Conservation (phyloP, 2,329 filamentous ascomycete species). For the Ceratocystis variospora region DNA sequence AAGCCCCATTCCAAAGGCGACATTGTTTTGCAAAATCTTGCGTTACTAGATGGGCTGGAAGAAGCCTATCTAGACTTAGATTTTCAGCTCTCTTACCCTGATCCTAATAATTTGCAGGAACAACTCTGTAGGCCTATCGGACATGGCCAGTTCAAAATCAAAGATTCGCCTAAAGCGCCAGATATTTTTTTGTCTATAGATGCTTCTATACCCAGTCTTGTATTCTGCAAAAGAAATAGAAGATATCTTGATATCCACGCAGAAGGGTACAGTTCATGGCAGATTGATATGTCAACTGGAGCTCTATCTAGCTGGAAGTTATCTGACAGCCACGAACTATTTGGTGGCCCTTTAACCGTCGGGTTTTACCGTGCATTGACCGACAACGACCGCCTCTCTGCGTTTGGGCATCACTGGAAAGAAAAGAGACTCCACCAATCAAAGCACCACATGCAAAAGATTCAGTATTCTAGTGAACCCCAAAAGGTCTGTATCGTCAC, state of each 20-base stretch:
- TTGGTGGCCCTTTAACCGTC: neutral
- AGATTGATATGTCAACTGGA: neutral
- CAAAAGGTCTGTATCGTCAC: slow-evolving; percentile 27
- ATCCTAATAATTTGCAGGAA: neutral
- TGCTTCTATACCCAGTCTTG: neutral
- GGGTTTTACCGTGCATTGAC: slow-evolving; percentile 11
- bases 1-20: slow-evolving; percentile 31
- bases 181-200: neutral
- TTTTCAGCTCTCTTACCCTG: slow-evolving; percentile 16
- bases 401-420: slow-evolving; percentile 5
- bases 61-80: slow-evolving; percentile 24
- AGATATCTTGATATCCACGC: neutral
- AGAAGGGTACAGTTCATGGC: neutral
- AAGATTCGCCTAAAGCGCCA: neutral
- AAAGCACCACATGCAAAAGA: neutral
- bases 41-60: neutral
- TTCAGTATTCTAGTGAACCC: neutral
- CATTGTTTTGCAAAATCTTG: slow-evolving; percentile 23
- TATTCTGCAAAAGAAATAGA: slow-evolving; percentile 23
- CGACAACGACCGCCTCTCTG: slow-evolving; percentile 10
- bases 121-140: neutral
- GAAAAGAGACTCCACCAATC: slow-evolving; percentile 7
- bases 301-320: slow-evolving; percentile 2
- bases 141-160: neutral
- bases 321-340: slow-evolving; percentile 11